These are phyloP conservation scores for Spergularia azorica DNA, from an alignment of 179 eudicot genomes.

Conservation along the genomic window DNA sequence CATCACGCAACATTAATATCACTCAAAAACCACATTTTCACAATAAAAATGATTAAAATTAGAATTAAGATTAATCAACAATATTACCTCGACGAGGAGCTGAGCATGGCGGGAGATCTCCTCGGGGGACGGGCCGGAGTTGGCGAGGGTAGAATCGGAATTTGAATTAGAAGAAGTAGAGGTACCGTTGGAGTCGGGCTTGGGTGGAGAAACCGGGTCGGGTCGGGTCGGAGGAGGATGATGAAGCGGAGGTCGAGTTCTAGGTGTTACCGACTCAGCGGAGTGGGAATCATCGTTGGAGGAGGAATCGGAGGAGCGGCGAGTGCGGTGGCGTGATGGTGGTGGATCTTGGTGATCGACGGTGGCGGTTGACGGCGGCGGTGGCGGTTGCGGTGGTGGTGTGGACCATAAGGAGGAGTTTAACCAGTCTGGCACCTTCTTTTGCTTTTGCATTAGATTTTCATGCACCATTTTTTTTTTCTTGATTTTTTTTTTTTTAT, in stretches of 20 bases:
- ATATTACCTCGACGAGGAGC: constrained; percentile 71
- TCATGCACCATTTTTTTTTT: constrained; percentile 11
- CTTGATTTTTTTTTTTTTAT: too few relatives aligned
- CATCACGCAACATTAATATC: too few relatives aligned
- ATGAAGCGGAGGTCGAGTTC: constrained; percentile 8
- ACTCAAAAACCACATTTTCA: not conserved
- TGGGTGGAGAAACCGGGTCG: constrained; percentile 8
- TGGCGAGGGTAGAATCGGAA: constrained; percentile 7
- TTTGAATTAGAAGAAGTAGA: constrained; percentile 36
- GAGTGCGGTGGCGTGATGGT: not conserved
- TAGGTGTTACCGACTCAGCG: not conserved
- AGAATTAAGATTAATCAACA: not conserved
- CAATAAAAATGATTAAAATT: not conserved
- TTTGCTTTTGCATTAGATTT: constrained; percentile 17
- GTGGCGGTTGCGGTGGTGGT: constrained; percentile 15
- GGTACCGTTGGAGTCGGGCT: constrained; percentile 36
- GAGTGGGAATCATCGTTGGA: not conserved
- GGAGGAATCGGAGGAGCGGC: not conserved
- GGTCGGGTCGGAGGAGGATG: constrained; percentile 11
- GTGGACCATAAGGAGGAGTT: constrained; percentile 89
- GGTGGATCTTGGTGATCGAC: constrained; percentile 5
- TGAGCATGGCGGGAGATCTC: constrained; percentile 79
- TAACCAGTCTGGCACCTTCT: constrained; percentile 88
- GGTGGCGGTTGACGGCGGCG: constrained; percentile 11
- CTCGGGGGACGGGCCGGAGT: constrained; percentile 41